Conservation (phyloP, 495 filamentous ascomycete species). For the Tetracladium setigerum region DNA sequence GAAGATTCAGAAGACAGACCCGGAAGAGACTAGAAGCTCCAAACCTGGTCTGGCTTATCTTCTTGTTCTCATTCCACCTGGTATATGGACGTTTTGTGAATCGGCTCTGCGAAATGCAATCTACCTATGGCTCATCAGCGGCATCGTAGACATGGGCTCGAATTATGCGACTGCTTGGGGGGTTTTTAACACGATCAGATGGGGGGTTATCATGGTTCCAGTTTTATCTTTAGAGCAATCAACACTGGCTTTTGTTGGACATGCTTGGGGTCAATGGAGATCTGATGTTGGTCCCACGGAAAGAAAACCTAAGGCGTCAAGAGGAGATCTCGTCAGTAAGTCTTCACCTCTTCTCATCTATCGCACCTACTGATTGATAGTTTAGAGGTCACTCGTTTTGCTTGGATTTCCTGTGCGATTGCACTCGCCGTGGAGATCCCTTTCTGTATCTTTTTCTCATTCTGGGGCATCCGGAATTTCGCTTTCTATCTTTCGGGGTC, state of each 20-base stretch:
- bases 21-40: constrained; percentile 5
- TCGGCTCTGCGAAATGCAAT: constrained; percentile 61
- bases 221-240: constrained; percentile 61
- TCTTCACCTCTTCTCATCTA: neutral
- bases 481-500: constrained; percentile 52
- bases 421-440: constrained; percentile 53
- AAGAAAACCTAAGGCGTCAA: constrained; percentile 30
- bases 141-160: constrained; percentile 52
- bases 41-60: constrained; percentile 37
- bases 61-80: constrained; percentile 44
- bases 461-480: constrained; percentile 50
- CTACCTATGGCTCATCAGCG: constrained; percentile 65
- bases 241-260: constrained; percentile 57
- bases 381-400: constrained; percentile 42
- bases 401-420: constrained; percentile 42
- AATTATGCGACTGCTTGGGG: constrained; percentile 70
- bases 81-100: constrained; percentile 51
- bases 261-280: constrained; percentile 58
- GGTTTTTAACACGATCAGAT: constrained; percentile 71
- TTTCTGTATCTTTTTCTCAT: constrained; percentile 52
- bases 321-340: constrained; percentile 29
- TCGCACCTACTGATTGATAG: neutral
- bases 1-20: neutral
- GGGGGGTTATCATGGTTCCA: constrained; percentile 72
- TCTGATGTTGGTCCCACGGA: constrained; percentile 27